Evolutionary conservation across 2,329 filamentous ascomycete genomes (phyloP).

Genomic region (Fusarium sublunatum): DNA sequence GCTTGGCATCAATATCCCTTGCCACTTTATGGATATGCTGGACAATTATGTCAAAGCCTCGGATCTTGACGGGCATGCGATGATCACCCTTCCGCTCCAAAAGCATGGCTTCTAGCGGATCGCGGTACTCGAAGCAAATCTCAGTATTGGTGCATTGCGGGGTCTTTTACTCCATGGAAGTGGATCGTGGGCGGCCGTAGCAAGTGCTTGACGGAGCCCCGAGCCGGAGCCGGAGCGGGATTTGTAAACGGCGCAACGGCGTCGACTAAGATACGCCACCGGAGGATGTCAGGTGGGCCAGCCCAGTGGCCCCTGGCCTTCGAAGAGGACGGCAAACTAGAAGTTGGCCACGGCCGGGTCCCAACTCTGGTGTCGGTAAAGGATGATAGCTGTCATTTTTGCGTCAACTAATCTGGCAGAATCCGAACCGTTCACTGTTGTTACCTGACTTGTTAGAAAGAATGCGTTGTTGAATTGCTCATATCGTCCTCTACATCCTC

Average conservation of each 20-base stretch:
- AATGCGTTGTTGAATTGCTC: no score
- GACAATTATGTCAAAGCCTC: no score
- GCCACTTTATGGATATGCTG: no score
- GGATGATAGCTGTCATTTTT: neutral
- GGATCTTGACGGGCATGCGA: neutral
- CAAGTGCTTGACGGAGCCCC: neutral
- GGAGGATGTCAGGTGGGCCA: neutral
- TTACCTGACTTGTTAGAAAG: no score
- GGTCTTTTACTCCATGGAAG: neutral
- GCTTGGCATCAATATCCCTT: no score
- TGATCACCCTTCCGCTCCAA: neutral
- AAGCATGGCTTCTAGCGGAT: neutral
- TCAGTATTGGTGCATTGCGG: neutral
- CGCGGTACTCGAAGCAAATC: neutral
- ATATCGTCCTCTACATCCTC: no score
- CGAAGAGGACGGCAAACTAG: no score
- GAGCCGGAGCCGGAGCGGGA: neutral
- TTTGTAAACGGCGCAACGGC: neutral
- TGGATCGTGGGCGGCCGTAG: neutral
- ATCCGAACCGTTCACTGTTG: neutral
- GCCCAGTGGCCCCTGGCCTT: neutral
- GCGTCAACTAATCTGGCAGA: neutral
- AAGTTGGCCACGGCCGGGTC: neutral
- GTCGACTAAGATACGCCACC: neutral
- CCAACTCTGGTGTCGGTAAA: neutral